These are phyloP conservation scores for Soucietia sequanensis DNA, from an alignment of 805 yeast species.

Conservation along the genomic window DNA sequence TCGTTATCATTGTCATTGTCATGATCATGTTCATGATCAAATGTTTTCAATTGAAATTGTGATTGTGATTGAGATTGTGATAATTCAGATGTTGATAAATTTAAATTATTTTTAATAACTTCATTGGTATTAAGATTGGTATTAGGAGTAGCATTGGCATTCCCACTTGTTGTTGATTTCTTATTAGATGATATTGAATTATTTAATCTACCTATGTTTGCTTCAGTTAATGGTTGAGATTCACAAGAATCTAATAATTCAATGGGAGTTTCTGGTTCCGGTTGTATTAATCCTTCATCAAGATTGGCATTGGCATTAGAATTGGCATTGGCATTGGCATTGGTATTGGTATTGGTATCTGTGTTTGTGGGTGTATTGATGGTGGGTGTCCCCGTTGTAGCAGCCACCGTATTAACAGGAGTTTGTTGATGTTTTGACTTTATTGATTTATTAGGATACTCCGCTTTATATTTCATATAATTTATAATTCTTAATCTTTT, in stretches of 20 bases:
- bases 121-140: slow-evolving; percentile 7
- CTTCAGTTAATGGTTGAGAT: slow-evolving; percentile 30
- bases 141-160: no score
- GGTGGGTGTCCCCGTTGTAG: not conserved
- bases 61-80: slow-evolving; percentile 2
- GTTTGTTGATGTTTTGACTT: slow-evolving; percentile 4
- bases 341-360: not conserved
- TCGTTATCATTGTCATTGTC: slow-evolving; percentile 3
- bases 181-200: no score
- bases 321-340: slow-evolving; percentile 3
- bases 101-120: not conserved
- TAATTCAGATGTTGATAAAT: not conserved
- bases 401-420: not conserved
- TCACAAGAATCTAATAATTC: slow-evolving; percentile 10
- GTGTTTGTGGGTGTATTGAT: not conserved
- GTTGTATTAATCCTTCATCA: no score
- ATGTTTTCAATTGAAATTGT: no score
- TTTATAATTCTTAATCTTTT: slow-evolving; percentile 61
- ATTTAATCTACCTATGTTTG: slow-evolving; percentile 29
- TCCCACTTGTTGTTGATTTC: no score
- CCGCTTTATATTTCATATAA: slow-evolving; percentile 62
- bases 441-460: slow-evolving; percentile 26
- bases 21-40: no score
- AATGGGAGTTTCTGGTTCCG: slow-evolving; percentile 6
- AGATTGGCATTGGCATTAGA: no score